Percentiles rank a stretch among this genome's conserved stretches.
Evolutionary conservation across 148 eudicot genomes (phyloP).

Genomic region (Heliosperma pusillum): DNA sequence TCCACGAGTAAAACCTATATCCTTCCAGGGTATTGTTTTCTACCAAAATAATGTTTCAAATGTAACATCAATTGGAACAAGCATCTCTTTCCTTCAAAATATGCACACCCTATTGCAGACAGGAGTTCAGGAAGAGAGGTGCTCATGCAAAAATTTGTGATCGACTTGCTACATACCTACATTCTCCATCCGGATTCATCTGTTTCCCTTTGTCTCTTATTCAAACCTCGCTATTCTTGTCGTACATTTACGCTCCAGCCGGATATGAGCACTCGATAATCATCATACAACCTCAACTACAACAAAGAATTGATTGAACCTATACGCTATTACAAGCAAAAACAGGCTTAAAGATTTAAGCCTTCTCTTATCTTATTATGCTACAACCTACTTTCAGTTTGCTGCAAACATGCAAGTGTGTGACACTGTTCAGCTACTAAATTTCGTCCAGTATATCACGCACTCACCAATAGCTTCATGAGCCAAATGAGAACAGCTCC

Average conservation of each 20-base stretch:
- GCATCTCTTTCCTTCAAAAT: neutral
- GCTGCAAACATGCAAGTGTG: slow-evolving; percentile 6
- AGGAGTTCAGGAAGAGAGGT: neutral
- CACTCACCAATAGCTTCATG: neutral
- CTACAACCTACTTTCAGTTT: slow-evolving; percentile 19
- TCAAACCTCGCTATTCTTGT: neutral
- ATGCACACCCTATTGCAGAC: neutral
- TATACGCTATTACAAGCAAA: slow-evolving; percentile 11
- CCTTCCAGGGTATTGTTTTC: too few species aligned
- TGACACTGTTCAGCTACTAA: neutral
- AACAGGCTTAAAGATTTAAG: slow-evolving; percentile 13
- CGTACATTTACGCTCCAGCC: slow-evolving; percentile 3
- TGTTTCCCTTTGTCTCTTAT: neutral
- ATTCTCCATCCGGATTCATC: neutral
- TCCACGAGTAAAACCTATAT: too few species aligned
- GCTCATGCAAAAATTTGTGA: neutral
- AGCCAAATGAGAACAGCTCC: slow-evolving; percentile 19
- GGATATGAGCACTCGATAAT: neutral
- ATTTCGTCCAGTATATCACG: neutral
- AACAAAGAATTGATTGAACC: slow-evolving; percentile 14
- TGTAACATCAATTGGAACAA: neutral
- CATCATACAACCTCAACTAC: slow-evolving; percentile 14
- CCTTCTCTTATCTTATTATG: slow-evolving; percentile 14
- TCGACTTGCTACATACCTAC: neutral
- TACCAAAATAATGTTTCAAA: neutral